Evolutionary conservation across 371 early-diverging fungal species (phyloP).

Genomic region (Mucor sp.): DNA sequence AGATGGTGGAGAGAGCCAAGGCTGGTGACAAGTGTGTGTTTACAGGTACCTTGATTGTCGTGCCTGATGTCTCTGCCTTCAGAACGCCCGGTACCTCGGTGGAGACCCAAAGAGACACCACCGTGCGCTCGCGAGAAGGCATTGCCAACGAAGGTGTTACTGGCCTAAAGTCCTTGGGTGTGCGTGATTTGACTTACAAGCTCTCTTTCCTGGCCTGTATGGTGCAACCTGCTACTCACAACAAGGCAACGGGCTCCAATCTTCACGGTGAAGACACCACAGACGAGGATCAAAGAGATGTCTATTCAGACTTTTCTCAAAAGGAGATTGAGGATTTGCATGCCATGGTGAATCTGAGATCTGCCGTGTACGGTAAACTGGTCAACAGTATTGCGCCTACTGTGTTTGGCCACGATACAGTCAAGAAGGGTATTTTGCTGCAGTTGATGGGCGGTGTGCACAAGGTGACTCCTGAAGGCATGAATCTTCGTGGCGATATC

Average conservation of each 20-base stretch:
- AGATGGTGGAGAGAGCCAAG: slow-evolving; percentile 95
- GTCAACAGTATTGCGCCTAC: slow-evolving; percentile 93
- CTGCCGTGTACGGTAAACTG: slow-evolving; percentile 71
- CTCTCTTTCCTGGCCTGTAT: slow-evolving; percentile 90
- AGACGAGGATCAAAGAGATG: slow-evolving; percentile 62
- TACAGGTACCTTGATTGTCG: slow-evolving; percentile 94
- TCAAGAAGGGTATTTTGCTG: slow-evolving; percentile 97
- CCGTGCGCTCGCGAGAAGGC: slow-evolving; percentile 61
- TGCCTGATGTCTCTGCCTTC: slow-evolving; percentile 92
- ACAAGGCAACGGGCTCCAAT: slow-evolving; percentile 37
- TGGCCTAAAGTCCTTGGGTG: slow-evolving; percentile 89
- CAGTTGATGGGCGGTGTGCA: slow-evolving; percentile 98
- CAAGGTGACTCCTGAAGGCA: slow-evolving; percentile 93
- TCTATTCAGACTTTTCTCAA: slow-evolving; percentile 64
- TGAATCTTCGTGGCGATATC: slow-evolving; percentile 97
- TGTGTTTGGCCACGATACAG: slow-evolving; percentile 96
- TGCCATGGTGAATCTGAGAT: slow-evolving; percentile 66
- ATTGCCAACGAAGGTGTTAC: slow-evolving; percentile 79
- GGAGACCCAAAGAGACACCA: slow-evolving; percentile 69
- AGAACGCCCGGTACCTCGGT: slow-evolving; percentile 67
- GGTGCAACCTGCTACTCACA: slow-evolving; percentile 67
- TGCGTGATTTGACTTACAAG: slow-evolving; percentile 91
- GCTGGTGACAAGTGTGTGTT: slow-evolving; percentile 96
- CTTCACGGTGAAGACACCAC: slow-evolving; percentile 61
- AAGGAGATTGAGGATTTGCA: slow-evolving; percentile 79